Percentiles rank a stretch among this genome's conserved stretches.
phyloP scores from a whole-genome alignment of 192 early-diverging fungal genomes.

The Gonapodya sp. region DNA sequence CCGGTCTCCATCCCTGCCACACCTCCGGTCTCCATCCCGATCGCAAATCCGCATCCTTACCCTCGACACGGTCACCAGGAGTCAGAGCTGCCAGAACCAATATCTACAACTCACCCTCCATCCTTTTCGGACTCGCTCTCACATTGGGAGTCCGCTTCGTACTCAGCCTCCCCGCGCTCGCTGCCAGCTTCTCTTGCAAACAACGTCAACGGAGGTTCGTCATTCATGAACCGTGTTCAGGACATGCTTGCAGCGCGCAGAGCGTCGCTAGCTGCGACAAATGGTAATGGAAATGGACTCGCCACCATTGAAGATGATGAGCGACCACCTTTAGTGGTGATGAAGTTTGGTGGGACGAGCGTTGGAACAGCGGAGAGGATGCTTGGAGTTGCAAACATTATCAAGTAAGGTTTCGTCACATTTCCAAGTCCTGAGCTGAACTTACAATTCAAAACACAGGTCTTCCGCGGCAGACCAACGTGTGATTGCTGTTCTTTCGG shows the following conservation, averaged over 20 bases:
- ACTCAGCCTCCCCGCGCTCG: background rate
- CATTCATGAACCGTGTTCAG: background rate
- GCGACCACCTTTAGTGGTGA: constrained; percentile 5
- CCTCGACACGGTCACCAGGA: background rate
- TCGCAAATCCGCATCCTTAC: background rate
- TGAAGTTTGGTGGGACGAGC: constrained; percentile 94
- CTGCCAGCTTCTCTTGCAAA: background rate
- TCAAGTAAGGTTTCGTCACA: constrained; percentile 54
- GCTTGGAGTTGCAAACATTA: constrained; percentile 54
- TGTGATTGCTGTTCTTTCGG: constrained; percentile 90
- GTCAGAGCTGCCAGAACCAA: background rate
- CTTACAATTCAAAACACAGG: background rate
- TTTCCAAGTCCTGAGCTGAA: background rate
- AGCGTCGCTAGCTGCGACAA: background rate
- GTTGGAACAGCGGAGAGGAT: constrained; percentile 66
- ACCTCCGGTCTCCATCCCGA: background rate
- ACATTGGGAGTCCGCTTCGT: background rate
- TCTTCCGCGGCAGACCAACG: constrained; percentile 32
- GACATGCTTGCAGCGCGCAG: background rate
- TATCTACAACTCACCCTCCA: background rate
- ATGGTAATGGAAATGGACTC: background rate
- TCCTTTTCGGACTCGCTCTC: background rate
- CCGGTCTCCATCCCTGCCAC: background rate
- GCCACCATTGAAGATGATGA: background rate
- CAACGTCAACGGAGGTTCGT: background rate